A percentile compares a stretch with the other conserved stretches of the same genome.
These are phyloP conservation scores for Zymoseptoria ardabiliae DNA, from an alignment of 2,329 filamentous ascomycete species.

Conservation along the genomic window DNA sequence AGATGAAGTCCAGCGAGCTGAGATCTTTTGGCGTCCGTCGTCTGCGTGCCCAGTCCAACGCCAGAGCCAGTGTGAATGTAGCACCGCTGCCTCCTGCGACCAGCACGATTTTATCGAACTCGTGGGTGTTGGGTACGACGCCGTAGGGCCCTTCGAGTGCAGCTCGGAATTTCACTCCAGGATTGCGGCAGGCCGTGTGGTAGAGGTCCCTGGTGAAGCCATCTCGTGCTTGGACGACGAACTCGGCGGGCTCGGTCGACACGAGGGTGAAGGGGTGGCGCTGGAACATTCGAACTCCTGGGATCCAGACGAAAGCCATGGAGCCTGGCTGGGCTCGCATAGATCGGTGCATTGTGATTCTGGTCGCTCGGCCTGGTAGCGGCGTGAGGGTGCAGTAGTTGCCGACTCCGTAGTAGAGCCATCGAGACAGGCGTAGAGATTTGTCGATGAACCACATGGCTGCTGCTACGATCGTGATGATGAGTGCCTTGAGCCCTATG, in stretches of 20 bases:
- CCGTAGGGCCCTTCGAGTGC: constrained; percentile 27
- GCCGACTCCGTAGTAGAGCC: constrained; percentile 12
- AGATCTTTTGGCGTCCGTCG: constrained; percentile 35
- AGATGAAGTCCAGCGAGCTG: constrained; percentile 40
- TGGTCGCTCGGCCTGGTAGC: constrained; percentile 13
- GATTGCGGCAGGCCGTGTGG: constrained; percentile 12
- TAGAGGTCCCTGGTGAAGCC: constrained; percentile 19
- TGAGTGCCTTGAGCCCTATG: constrained; percentile 11
- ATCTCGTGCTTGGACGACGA: constrained; percentile 16
- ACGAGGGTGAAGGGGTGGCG: constrained; percentile 22
- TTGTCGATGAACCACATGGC: constrained; percentile 16
- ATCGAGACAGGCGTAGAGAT: constrained; percentile 11
- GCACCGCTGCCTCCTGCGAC: constrained; percentile 55
- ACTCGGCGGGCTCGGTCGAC: constrained; percentile 8
- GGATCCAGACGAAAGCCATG: constrained; percentile 21
- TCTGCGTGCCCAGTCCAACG: constrained; percentile 38
- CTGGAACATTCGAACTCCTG: constrained; percentile 11
- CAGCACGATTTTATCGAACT: constrained; percentile 53
- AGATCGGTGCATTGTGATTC: constrained; percentile 12
- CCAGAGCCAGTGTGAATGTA: constrained; percentile 50
- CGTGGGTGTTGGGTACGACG: constrained; percentile 34
- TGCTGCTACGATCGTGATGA: constrained; percentile 16
- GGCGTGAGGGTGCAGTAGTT: constrained; percentile 17
- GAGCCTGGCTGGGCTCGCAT: constrained; percentile 15
- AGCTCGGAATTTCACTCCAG: constrained; percentile 8